phyloP scores from a whole-genome alignment of 116 monocot genomes.

The Papilionanthe hybrid region DNA sequence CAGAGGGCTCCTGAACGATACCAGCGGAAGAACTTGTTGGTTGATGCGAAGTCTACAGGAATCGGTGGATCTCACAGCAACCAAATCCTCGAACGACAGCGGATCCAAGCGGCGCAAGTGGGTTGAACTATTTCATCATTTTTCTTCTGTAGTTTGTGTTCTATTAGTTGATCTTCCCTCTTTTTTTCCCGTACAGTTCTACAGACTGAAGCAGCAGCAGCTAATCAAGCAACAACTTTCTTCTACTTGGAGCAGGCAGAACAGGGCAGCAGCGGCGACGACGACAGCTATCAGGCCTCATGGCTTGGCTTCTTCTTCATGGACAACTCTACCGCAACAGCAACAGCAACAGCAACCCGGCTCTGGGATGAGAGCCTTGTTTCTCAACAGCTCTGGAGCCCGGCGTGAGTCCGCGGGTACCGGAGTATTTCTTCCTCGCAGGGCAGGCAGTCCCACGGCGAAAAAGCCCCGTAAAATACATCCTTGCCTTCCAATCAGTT shows the following conservation, averaged over 20 bases:
- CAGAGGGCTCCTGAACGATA: conserved; percentile 1
- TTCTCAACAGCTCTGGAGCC: neutral
- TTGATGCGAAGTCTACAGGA: neutral
- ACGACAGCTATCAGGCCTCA: neutral
- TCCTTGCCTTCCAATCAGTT: neutral
- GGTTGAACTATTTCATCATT: neutral
- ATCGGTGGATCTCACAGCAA: neutral
- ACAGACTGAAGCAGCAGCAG: conserved; percentile 51
- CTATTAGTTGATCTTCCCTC: neutral
- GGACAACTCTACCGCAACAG: neutral
- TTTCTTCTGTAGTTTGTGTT: neutral
- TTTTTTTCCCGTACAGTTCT: conserved; percentile 23
- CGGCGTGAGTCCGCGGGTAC: conserved; percentile 10
- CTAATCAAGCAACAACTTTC: conserved; percentile 29
- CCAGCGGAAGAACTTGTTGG: conserved; percentile 5
- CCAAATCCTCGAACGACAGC: conserved; percentile 26
- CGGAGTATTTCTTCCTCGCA: conserved; percentile 9
- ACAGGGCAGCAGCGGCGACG: neutral
- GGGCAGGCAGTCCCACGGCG: neutral
- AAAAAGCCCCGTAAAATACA: conserved; percentile 4
- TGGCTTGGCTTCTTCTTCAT: neutral
- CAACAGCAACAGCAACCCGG: neutral
- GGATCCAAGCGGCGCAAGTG: conserved; percentile 42
- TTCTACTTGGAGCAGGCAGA: conserved; percentile 28
- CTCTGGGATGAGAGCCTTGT: conserved; percentile 1